Evolutionary conservation across 2,329 filamentous ascomycete genomes (phyloP), one percentile per base, ranked within the genome.

Genomic region (Penicillium oxalicum): DNA sequence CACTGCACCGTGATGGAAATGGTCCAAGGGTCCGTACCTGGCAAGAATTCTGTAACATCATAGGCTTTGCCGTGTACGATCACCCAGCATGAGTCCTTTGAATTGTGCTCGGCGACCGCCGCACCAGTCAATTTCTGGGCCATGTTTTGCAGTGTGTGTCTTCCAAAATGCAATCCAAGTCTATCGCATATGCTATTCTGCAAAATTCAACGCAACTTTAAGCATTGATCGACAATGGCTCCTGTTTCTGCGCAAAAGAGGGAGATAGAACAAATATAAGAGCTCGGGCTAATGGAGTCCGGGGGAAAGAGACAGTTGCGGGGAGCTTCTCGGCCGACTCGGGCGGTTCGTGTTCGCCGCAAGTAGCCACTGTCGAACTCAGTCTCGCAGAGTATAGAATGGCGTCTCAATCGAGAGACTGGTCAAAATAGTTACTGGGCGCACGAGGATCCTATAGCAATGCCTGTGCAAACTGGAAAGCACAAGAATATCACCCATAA

Each of bases 1-100:
- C 26, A 28, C 2, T 34, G 25, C 11, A 5, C 26, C 3, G 34
- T 12, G 25, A 18, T 0, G 7, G 5, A n/a, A 1, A 13, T 25
- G 18, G 24, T 3, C 9, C 1, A 2, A 9, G 18, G 13, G 5
- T 28, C 42, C 48, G 25, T 67, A 83, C 84, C 84, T 46, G 87
- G 86, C n/a, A 94, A 71, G 67, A 93, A 93, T 38, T 91, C 87
- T 4, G 89, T 94, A 50, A 94, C 88, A 76, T 95, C 89, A 73
- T 94, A 94, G 49, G 84, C 88, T 71, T 87, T 87, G 52, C 88
- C 87, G 71, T 94, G 87, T 51, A 94, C 81, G 63, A 95, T 88
- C 40, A 95, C 88, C 90, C 90, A 95, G 73, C 90, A 95, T 44
- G 88, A 91, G 60, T 95, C 82, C 61, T 80, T 79, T 61, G 76